Base-by-base conservation (phyloP, 2,329 filamentous ascomycete genomes). In the Stagonosporopsis vannaccii region DNA sequence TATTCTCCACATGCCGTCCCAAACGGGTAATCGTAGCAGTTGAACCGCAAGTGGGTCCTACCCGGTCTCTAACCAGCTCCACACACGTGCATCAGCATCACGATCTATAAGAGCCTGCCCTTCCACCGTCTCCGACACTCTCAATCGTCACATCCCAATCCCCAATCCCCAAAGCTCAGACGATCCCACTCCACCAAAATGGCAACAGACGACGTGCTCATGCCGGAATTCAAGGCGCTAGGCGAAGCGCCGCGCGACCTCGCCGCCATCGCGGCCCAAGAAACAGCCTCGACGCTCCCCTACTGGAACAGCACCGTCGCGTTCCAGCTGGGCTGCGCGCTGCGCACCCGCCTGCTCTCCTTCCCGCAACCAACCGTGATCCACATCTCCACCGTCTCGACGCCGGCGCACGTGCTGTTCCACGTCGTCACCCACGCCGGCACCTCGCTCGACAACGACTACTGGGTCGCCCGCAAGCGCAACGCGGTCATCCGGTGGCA, bases 401-500 rank as follows among this genome's bases (percentile, higher is more conserved):
- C 74, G 25, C 67, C 65, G 67, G 77, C 25, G 5, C 87, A 90
- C 63, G 78, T 86, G 2, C 76, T 93, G 22, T 94, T 91, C 79
- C 90, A 92, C 71, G 79, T 81, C 50, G 85, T 84, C 9, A 90
- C 89, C 0, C 85, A 87, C 22, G 76, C 84, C 0, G 90, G 90
- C 2, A 85, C 86, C 0, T 78, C 81, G 30, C 87, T 88, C 0
- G 90, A 94, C 75, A 90, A 91, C 67, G 87, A 90, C 72, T 75
- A 77, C 35, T 91, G 89, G 73, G 69, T 76, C 2, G 75, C 81
- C 17, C 82, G 90, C 23, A 94, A 94, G 80, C 80, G 88, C n/a
- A 85, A 85, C 56, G 87, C 88, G 0, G 90, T 92, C 2, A 77
- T 91, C 39, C 79, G 90, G 13, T 94, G 85, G 75, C 88, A 89